These are phyloP conservation scores for Blastobotrys capitulatus DNA, from an alignment of 1,139 yeast genomes.

Conservation along the genomic window DNA sequence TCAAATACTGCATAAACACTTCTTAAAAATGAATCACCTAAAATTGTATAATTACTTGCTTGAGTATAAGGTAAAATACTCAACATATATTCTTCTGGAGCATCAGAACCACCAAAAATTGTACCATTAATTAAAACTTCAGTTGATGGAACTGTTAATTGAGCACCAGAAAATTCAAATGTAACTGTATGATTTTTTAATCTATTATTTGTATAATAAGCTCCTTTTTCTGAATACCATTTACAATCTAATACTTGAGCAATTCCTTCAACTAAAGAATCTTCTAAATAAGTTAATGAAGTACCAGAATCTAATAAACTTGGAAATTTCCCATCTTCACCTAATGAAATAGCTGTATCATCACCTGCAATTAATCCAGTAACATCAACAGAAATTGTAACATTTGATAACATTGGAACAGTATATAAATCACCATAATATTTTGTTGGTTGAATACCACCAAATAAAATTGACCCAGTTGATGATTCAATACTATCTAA, in stretches of 20 bases:
- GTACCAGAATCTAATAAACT: constrained; percentile 32
- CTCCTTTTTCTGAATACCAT: constrained; percentile 8
- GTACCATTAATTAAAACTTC: constrained; percentile 22
- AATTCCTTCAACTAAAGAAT: constrained; percentile 14
- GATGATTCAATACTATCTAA: constrained; percentile 24
- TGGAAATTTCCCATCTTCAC: constrained; percentile 43
- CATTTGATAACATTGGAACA: constrained; percentile 24
- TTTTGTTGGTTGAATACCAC: constrained; percentile 49
- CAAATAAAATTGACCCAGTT: constrained; percentile 42
- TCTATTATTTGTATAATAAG: constrained; percentile 17
- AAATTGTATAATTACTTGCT: constrained; percentile 30
- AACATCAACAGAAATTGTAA: constrained; percentile 27
- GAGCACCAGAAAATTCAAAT: constrained; percentile 29
- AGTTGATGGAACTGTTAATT: constrained; percentile 24
- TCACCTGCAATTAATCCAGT: neutral
- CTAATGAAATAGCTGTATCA: constrained; percentile 27
- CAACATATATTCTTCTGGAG: constrained; percentile 15
- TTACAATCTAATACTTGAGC: constrained; percentile 21
- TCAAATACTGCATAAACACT: constrained; percentile 68
- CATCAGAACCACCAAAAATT: constrained; percentile 11
- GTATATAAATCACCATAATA: constrained; percentile 29
- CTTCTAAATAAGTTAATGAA: constrained; percentile 27
- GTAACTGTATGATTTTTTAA: constrained; percentile 18
- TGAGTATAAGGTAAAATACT: constrained; percentile 13
- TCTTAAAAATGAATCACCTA: constrained; percentile 69